These are phyloP conservation scores for Dendrobium huoshanense DNA, from an alignment of 106 monocot species.

Conservation along the genomic window DNA sequence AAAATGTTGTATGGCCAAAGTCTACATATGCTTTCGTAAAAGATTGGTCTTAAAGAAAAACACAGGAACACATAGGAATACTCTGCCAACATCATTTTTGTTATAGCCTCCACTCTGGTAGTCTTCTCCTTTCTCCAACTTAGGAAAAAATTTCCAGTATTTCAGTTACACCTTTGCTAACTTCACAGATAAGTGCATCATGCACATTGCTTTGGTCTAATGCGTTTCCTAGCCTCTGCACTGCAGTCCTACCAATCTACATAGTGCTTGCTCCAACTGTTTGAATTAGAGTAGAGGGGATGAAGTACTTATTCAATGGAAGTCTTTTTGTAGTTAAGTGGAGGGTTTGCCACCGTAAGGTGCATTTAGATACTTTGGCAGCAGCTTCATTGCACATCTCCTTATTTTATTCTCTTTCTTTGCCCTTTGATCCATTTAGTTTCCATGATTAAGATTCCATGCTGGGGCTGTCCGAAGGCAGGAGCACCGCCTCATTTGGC, in stretches of 20 bases:
- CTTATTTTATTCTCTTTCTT: neutral
- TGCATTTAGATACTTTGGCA: neutral
- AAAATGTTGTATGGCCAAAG: neutral
- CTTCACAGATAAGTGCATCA: too few relatives aligned
- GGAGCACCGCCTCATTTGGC: neutral
- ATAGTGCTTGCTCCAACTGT: neutral
- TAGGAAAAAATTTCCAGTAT: too few relatives aligned
- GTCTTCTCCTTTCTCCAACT: too few relatives aligned
- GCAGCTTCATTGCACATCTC: neutral
- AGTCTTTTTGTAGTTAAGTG: too few relatives aligned
- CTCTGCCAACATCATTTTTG: too few relatives aligned
- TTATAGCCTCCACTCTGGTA: too few relatives aligned
- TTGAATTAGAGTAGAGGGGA: neutral
- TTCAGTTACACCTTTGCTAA: too few relatives aligned
- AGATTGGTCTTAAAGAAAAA: neutral
- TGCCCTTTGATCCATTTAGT: neutral
- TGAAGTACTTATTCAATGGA: too few relatives aligned
- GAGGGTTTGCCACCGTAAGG: too few relatives aligned
- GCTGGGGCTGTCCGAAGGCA: neutral
- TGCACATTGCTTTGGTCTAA: too few relatives aligned
- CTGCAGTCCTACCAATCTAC: neutral
- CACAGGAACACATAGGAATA: neutral
- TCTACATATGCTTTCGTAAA: neutral
- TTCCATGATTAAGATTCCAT: neutral
- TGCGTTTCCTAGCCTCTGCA: neutral